These are phyloP conservation scores for Podospora sp. DNA, from an alignment of 495 filamentous ascomycete genomes.

Conservation along the genomic window DNA sequence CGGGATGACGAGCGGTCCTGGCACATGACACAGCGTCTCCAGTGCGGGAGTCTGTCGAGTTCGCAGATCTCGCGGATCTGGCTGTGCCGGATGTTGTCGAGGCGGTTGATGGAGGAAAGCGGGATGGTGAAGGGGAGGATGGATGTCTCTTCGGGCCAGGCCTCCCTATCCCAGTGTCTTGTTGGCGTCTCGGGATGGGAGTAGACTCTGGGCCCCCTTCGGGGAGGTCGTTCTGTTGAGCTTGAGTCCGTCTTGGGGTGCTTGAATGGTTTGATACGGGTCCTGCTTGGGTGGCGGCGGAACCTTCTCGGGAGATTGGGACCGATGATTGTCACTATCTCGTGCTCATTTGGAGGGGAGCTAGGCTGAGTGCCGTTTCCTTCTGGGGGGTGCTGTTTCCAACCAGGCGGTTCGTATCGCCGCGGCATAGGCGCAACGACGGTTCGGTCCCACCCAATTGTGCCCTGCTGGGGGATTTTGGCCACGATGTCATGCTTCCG, in stretches of 20 bases:
- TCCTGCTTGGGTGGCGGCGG: neutral
- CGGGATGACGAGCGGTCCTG: neutral
- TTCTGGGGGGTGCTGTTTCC: neutral
- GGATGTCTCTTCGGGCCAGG: neutral
- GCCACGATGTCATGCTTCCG: neutral
- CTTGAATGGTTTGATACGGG: neutral
- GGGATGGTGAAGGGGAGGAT: constrained; percentile 5
- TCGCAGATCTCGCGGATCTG: neutral
- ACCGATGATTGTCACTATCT: neutral
- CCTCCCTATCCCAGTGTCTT: neutral
- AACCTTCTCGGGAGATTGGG: neutral
- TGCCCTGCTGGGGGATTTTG: neutral
- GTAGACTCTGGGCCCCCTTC: neutral
- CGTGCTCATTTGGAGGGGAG: neutral
- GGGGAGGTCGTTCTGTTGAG: too few relatives aligned
- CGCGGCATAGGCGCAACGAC: neutral
- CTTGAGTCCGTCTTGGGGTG: too few relatives aligned
- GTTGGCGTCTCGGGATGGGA: neutral
- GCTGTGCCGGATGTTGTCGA: neutral
- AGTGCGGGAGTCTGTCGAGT: neutral
- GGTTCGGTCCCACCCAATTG: neutral
- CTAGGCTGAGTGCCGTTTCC: neutral
- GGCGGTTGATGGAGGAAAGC: neutral
- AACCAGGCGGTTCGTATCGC: neutral
- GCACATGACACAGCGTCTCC: neutral